These are phyloP conservation scores for Aspergillus egyptiacus DNA, from an alignment of 495 filamentous ascomycete genomes.

Conservation along the genomic window DNA sequence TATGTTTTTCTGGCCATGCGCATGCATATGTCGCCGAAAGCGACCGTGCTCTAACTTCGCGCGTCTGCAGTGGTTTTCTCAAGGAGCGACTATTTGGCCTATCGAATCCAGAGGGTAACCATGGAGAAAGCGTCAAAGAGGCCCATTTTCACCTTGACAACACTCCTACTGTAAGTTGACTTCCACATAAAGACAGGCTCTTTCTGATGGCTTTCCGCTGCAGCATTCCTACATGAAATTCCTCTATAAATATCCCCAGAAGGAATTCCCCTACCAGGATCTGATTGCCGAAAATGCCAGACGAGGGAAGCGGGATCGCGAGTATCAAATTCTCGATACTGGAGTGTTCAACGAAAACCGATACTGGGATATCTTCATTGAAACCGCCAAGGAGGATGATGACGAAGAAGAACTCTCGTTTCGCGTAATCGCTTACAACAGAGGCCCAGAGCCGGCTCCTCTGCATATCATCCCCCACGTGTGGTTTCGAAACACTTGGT, in stretches of 20 bases:
- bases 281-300: constrained; percentile 75
- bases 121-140: constrained; percentile 95
- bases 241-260: constrained; percentile 94
- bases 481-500: constrained; percentile 97
- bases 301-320: constrained; percentile 65
- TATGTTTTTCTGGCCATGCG: constrained; percentile 35
- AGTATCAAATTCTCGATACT: constrained; percentile 90
- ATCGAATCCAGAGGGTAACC: constrained; percentile 92
- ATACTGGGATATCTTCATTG: constrained; percentile 97
- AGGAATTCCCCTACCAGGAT: constrained; percentile 84
- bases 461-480: constrained; percentile 92
- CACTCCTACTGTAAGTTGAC: constrained; percentile 53
- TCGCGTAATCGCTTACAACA: constrained; percentile 92
- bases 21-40: not conserved
- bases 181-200: not conserved
- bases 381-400: constrained; percentile 87
- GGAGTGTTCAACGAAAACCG: constrained; percentile 85
- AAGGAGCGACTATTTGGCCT: constrained; percentile 93
- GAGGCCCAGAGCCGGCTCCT: constrained; percentile 82
- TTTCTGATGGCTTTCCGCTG: constrained; percentile 8
- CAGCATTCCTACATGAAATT: constrained; percentile 99
- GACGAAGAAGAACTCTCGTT: constrained; percentile 88
- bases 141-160: constrained; percentile 95
- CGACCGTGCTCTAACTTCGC: constrained; percentile 1
- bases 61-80: constrained; percentile 63